A percentile compares a stretch with the other conserved stretches of the same genome.
Evolutionary conservation across 83 land plant species (phyloP).

Genomic region (Diphasiastrum complanatum): DNA sequence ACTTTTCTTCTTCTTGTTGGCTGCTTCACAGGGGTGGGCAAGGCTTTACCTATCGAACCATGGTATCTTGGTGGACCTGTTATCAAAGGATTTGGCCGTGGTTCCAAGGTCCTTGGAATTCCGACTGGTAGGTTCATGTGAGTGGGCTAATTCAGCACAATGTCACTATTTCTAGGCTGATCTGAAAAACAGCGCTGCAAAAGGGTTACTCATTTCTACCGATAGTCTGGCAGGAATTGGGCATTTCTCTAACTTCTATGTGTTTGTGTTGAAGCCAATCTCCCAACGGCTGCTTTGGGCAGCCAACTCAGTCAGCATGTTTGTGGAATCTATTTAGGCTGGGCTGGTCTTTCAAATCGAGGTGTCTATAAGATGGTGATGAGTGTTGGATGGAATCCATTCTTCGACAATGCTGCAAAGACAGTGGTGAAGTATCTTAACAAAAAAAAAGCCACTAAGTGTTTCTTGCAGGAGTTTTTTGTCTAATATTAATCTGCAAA

Average conservation of each 20-base stretch:
- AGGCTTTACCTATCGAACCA: conserved; percentile 7
- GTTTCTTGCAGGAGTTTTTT: background rate
- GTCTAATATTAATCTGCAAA: background rate
- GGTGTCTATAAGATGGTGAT: conserved; percentile 13
- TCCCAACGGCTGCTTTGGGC: background rate
- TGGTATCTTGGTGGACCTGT: conserved; percentile 13
- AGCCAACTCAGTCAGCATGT: background rate
- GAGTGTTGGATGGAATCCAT: conserved; percentile 14
- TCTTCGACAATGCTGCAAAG: conserved; percentile 2
- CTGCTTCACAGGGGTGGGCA: conserved; percentile 6
- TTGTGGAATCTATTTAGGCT: conserved; percentile 11
- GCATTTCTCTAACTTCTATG: no score
- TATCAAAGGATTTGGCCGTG: conserved; percentile 9
- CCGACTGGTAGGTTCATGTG: conserved; percentile 12
- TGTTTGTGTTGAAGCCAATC: background rate
- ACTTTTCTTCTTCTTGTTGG: no score
- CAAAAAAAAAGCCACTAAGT: no score
- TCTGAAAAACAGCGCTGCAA: no score
- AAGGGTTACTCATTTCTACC: no score
- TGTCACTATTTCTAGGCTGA: background rate
- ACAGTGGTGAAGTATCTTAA: no score
- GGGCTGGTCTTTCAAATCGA: conserved; percentile 8
- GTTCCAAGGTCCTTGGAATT: conserved; percentile 13
- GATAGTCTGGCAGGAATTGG: no score
- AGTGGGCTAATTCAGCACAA: no score